Conservation (phyloP, 1,284 basidiomycete species). For the Lentinula novae-zelandiae region DNA sequence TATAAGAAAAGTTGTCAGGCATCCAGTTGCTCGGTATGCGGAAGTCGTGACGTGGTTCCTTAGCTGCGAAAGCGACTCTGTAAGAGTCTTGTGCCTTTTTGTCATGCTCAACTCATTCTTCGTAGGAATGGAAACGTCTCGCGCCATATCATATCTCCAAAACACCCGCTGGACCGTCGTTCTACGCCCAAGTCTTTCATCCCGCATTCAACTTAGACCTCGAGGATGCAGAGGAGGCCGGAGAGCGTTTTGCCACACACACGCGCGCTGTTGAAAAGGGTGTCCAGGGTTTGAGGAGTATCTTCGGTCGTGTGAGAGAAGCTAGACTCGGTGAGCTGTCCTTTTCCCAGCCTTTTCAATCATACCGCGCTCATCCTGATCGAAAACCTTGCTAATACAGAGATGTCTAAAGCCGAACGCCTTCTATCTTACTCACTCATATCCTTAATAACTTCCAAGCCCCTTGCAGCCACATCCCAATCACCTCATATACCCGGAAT, state of each 20-base stretch:
- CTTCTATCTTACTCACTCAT: slow-evolving; percentile 66
- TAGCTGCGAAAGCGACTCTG: slow-evolving; percentile 66
- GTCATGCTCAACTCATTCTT: neutral
- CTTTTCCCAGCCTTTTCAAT: too few species aligned
- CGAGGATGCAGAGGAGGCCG: slow-evolving; percentile 56
- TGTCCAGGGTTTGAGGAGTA: slow-evolving; percentile 60
- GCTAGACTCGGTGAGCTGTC: slow-evolving; percentile 57
- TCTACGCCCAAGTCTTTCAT: slow-evolving; percentile 80
- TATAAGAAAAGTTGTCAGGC: slow-evolving; percentile 65
- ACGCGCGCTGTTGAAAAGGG: slow-evolving; percentile 61
- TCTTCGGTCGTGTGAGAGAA: slow-evolving; percentile 60
- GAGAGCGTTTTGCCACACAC: slow-evolving; percentile 63
- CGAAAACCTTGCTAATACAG: slow-evolving; percentile 30
- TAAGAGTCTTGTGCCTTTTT: slow-evolving; percentile 31
- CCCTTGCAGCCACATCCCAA: slow-evolving; percentile 34
- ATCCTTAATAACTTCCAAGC: slow-evolving; percentile 66
- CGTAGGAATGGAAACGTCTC: slow-evolving; percentile 68
- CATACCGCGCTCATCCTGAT: neutral
- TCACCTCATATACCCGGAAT: slow-evolving; percentile 40
- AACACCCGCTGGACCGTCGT: slow-evolving; percentile 61
- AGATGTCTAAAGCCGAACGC: slow-evolving; percentile 72
- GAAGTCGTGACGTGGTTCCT: slow-evolving; percentile 83
- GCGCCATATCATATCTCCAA: slow-evolving; percentile 58
- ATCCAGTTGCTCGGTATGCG: slow-evolving; percentile 74
- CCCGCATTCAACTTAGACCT: slow-evolving; percentile 80